Evolutionary conservation across 768 basidiomycete species (phyloP).

Genomic region (Holtermannia corniformis): DNA sequence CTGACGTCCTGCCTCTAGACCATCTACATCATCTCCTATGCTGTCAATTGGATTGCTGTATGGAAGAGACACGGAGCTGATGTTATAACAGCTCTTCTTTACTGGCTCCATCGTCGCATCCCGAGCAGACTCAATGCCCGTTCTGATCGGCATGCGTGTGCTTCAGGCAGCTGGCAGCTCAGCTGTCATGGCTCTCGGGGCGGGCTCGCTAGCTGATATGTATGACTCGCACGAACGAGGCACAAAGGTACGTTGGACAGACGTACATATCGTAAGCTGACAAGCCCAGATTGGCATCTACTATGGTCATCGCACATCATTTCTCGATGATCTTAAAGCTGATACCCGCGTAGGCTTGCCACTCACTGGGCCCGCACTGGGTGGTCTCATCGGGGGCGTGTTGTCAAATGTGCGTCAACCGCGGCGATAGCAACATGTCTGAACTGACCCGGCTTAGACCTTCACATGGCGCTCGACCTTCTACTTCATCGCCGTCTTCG

Average conservation of each 20-base stretch:
- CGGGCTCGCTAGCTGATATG: conserved; percentile 41
- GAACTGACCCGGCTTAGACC: conserved; percentile 46
- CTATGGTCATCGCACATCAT: conserved; percentile 45
- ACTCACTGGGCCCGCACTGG: conserved; percentile 51
- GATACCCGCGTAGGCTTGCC: conserved; percentile 47
- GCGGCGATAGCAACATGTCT: not conserved
- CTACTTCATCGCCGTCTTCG: conserved; percentile 66
- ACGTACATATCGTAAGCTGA: no score
- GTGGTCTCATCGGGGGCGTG: conserved; percentile 28
- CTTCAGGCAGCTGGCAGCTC: conserved; percentile 37
- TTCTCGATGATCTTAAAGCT: not conserved
- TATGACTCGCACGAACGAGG: conserved; percentile 40
- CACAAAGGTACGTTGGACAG: conserved; percentile 20
- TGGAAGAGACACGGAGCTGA: not conserved
- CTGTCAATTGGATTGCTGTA: conserved; percentile 22
- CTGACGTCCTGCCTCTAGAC: conserved; percentile 1
- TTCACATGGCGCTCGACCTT: conserved; percentile 73
- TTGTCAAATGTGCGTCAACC: conserved; percentile 23
- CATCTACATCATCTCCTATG: conserved; percentile 36
- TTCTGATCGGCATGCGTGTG: conserved; percentile 36
- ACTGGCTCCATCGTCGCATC: conserved; percentile 34
- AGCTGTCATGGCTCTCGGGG: conserved; percentile 37
- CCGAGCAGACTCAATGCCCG: conserved; percentile 31
- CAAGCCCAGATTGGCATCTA: conserved; percentile 67
- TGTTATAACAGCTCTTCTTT: conserved; percentile 28